Evolutionary conservation across 1,284 basidiomycete genomes (phyloP).

Genomic region (Fistulinella cinereoalba): DNA sequence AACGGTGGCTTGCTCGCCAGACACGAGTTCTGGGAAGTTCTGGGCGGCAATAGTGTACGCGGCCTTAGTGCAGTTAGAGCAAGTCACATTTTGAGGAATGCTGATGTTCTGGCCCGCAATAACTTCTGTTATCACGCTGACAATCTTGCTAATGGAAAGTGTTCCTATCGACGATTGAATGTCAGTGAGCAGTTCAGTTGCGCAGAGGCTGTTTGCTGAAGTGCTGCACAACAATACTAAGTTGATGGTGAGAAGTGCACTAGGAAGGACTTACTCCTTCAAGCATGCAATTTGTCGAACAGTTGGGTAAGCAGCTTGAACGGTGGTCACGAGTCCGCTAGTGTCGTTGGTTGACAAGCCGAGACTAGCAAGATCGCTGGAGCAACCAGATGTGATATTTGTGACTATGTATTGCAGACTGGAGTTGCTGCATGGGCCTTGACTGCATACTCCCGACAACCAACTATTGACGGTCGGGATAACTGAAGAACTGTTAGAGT

Average conservation of each 20-base stretch:
- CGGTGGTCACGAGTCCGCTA: slow-evolving; percentile 9
- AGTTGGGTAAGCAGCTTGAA: slow-evolving; percentile 49
- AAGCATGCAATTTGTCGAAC: slow-evolving; percentile 51
- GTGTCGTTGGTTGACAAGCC: slow-evolving; percentile 19
- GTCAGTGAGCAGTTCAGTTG: slow-evolving; percentile 47
- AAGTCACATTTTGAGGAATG: slow-evolving; percentile 38
- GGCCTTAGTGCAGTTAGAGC: slow-evolving; percentile 47
- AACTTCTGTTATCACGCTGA: slow-evolving; percentile 13
- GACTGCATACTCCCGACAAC: slow-evolving; percentile 54
- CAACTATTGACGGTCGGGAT: slow-evolving; percentile 53
- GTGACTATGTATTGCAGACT: slow-evolving; percentile 46
- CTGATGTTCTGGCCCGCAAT: slow-evolving; percentile 5
- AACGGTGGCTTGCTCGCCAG: slow-evolving; percentile 12
- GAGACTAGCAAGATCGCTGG: slow-evolving; percentile 41
- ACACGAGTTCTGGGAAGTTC: slow-evolving; percentile 30
- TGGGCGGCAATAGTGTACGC: slow-evolving; percentile 38
- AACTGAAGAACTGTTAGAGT: slow-evolving; percentile 42
- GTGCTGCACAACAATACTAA: slow-evolving; percentile 28
- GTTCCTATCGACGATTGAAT: slow-evolving; percentile 38
- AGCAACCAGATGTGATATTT: slow-evolving; percentile 48
- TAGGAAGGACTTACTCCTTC: slow-evolving; percentile 47
- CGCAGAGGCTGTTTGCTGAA: slow-evolving; percentile 47
- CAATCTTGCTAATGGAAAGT: slow-evolving; percentile 18
- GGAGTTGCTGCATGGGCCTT: slow-evolving; percentile 54
- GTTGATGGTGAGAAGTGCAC: not conserved